phyloP scores from a whole-genome alignment of 495 filamentous ascomycete genomes.

The Penicillium chermesinum region DNA sequence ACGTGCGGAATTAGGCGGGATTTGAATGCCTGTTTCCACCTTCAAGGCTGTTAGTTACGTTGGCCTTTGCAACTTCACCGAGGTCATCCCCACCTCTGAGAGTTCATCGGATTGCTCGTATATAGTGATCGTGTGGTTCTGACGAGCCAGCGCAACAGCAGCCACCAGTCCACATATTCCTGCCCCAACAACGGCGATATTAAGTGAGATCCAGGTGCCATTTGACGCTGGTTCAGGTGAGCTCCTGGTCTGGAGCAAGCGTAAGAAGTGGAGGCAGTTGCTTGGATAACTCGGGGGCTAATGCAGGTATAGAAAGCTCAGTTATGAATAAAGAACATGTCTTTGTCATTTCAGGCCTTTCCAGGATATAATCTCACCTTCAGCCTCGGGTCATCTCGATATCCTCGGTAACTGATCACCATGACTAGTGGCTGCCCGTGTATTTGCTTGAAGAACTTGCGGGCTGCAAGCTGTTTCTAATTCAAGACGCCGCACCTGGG shows the following conservation, averaged over 20 bases:
- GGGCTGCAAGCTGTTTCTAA: too few species aligned
- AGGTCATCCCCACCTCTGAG: conserved; percentile 16
- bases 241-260: neutral
- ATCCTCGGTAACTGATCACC: neutral
- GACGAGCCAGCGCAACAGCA: conserved; percentile 40
- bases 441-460: too few species aligned
- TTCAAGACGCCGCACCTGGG: too few species aligned
- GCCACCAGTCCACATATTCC: conserved; percentile 37
- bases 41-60: neutral
- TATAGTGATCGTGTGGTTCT: conserved; percentile 43
- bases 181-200: conserved; percentile 38
- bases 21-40: conserved; percentile 48
- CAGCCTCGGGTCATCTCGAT: neutral
- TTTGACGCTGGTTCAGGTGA: neutral
- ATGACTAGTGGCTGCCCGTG: neutral
- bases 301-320: neutral
- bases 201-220: neutral
- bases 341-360: too few species aligned
- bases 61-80: neutral
- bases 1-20: conserved; percentile 48
- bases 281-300: conserved; percentile 11
- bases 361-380: neutral
- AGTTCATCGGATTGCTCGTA: conserved; percentile 43
- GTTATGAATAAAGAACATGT: too few species aligned
- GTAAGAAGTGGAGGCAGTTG: conserved; percentile 14